Base-by-base conservation (phyloP, 2,329 filamentous ascomycete species). In the Apiospora hydei region DNA sequence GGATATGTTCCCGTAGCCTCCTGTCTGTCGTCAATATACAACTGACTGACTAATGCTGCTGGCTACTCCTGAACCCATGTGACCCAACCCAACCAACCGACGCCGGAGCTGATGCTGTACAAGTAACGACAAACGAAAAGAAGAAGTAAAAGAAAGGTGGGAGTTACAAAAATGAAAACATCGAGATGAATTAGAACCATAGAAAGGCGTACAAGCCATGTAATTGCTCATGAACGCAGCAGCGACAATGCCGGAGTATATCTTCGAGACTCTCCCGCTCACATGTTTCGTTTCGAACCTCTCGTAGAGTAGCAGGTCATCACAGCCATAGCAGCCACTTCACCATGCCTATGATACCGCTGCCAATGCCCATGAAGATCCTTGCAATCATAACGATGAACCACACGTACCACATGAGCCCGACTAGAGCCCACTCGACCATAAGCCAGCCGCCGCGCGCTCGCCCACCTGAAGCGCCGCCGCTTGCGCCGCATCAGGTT, bases 401-500 rank as follows among this genome's bases (percentile, higher is more conserved):
- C 95, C 96, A 98, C 21, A 97, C 91, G 82, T 93, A 94, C 95
- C 96, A 98, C 91, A 98, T 94, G 76, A 97, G 89, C 4, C 93
- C 93, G 51, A 98, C 90, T 24, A 98, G 87, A 69, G 90, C 84
- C 94, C 95, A 98, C 85, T 98, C 96, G 21, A 98, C 89, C 26
- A 92, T 83, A 71, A 95, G 90, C 88, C 95, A 98, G 18, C 94
- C 92, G 0, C 91, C 90, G 18, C 93, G 87, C 51, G n/a, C 94
- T 87, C 34, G 95, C 82, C 90, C 94, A 95, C 71, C 94, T 87
- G 78, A 96, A 90, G 72, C 90, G 83, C 43, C 90, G 82, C 18
- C 90, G 87, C 70, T 94, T 87, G 72, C 93, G 87, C 72, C 93
- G 87, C 69, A 95, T 87, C 85, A 94, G 91, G 78, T 93, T 89